Evolutionary conservation across 768 basidiomycete species (phyloP), one percentile per base, ranked within the genome.

Genomic region (Tephrocybe rancida): DNA sequence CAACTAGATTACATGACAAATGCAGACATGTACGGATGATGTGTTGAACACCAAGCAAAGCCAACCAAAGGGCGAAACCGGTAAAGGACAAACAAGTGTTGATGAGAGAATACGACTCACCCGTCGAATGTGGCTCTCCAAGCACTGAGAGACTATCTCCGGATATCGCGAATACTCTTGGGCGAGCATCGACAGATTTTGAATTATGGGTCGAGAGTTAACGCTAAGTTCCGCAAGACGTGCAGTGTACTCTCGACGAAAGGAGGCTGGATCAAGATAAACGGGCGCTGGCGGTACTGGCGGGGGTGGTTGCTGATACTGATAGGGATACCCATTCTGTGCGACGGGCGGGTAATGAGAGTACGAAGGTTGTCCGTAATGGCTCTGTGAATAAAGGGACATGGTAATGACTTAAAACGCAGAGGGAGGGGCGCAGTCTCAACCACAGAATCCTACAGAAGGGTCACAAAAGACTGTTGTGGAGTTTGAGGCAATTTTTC

Each of bases 191-290:
- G 97, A 98, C 14, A 99, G 73, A 56, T 82, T 83, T 74, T 97
- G 93, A 59, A 99, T 99, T 57, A 97, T 85, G 9, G 93, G 89
- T 64, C 95, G 87, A 61, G 95, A 96, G 73, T 98, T 99, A 79
- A 95, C 87, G 47, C 86, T 92, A 58, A 99, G 87, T 58, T 87
- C 84, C 63, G 83, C 75, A 50, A 97, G 85, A 56, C 90, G 85
- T 37, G 74, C 68, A 50, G 81, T 65, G 71, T 88, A 93, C 73
- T 92, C 91, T 73, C 85, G 83, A 60, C 92, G 84, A 68, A 93
- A 93, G 34, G 80, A 74, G 70, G 77, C 78, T 26, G 88, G 84
- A 68, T 91, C 88, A 66, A 82, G 70, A 73, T 63, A 49, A 69
- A 66, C 5, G 71, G 70, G 44, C 11, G 76, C 66, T 34, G 67